Evolutionary conservation across 108 stramenopile genomes (phyloP).

Genomic region (Ochromonas danica): DNA sequence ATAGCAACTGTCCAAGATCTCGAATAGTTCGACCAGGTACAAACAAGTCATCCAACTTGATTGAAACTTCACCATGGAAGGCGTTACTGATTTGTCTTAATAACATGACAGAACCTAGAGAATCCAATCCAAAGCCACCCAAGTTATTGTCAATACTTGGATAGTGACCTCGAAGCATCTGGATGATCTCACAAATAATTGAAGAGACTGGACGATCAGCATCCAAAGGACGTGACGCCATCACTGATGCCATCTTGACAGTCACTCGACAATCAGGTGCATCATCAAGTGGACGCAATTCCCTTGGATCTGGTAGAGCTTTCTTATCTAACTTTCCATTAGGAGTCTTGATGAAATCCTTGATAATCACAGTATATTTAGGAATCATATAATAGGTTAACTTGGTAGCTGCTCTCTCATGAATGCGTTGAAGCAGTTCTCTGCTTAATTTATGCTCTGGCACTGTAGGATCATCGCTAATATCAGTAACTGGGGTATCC

Average conservation of each 20-base stretch:
- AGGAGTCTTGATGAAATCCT: background rate
- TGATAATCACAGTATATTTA: background rate
- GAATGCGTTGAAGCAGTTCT: background rate
- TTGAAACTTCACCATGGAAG: background rate
- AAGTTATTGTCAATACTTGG: conserved; percentile 1
- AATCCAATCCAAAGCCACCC: conserved; percentile 6
- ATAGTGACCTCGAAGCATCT: background rate
- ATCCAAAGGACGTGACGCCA: background rate
- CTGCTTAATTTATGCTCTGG: background rate
- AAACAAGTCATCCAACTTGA: conserved; percentile 4
- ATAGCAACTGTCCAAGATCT: background rate
- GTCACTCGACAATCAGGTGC: background rate
- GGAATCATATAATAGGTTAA: conserved; percentile 26
- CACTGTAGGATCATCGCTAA: background rate
- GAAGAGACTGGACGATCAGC: background rate
- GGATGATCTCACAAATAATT: background rate
- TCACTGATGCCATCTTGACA: background rate
- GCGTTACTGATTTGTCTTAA: background rate
- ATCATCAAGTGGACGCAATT: background rate
- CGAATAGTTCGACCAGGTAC: background rate
- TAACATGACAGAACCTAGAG: conserved; percentile 9
- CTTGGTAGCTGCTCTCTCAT: background rate
- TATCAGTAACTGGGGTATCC: background rate
- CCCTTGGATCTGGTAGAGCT: conserved; percentile 19
- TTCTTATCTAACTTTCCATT: conserved; percentile 18